A percentile compares a stretch with the other conserved stretches of the same genome.
Evolutionary conservation across 2,329 filamentous ascomycete genomes (phyloP).

Genomic region (Hypoxylon sp.): DNA sequence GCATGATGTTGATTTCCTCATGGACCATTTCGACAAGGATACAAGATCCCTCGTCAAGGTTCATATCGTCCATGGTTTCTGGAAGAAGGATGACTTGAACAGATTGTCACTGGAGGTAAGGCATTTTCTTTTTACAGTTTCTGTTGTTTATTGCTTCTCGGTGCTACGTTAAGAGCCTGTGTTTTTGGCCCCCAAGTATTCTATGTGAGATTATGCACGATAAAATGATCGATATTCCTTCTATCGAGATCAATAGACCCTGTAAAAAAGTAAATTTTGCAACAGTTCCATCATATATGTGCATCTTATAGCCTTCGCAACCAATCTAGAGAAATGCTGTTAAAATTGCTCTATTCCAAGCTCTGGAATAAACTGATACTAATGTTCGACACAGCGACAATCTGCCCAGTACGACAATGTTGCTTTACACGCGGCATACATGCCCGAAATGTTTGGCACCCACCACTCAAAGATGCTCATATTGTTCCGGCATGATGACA

Average conservation of each 20-base stretch:
- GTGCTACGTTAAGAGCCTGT: too few species aligned
- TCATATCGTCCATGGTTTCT: constrained; percentile 68
- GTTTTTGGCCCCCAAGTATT: not conserved
- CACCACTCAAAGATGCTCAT: constrained; percentile 90
- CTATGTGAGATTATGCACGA: not conserved
- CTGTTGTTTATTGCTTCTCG: too few species aligned
- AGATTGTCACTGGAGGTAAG: constrained; percentile 65
- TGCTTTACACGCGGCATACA: constrained; percentile 74
- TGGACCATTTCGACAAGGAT: constrained; percentile 62
- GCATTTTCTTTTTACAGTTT: constrained; percentile 3
- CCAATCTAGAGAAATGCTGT: not conserved
- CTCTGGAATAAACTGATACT: constrained; percentile 8
- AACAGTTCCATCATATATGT: not conserved
- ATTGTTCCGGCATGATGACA: constrained; percentile 79
- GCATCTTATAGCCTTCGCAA: not conserved
- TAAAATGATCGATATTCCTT: not conserved
- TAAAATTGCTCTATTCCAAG: not conserved
- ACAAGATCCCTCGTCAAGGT: constrained; percentile 59
- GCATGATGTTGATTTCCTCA: constrained; percentile 66
- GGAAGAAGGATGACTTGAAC: constrained; percentile 72
- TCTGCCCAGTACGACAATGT: constrained; percentile 72
- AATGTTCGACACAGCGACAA: constrained; percentile 58
- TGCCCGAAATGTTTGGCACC: constrained; percentile 86
- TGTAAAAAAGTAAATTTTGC: constrained; percentile 1
- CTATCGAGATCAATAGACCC: too few species aligned